Conservation (phyloP, 169 alveolate species). For the Eimeria acervulina region DNA sequence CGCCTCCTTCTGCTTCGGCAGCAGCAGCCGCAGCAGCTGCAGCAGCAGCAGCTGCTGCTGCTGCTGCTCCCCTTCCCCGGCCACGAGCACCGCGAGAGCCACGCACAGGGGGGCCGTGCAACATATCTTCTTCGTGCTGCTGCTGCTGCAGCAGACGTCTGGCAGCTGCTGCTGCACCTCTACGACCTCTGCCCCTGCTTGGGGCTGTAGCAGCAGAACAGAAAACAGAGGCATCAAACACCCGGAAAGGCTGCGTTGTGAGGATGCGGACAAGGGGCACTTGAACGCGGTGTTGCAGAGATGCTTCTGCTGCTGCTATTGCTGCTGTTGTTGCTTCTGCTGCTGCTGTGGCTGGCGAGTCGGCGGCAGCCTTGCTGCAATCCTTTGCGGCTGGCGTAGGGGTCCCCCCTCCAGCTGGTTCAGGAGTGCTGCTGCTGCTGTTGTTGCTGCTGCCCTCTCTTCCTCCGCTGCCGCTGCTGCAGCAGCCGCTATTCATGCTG, state of each 20-base stretch:
- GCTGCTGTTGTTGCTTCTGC: slow-evolving; percentile 16
- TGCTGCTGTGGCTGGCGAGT: slow-evolving; percentile 4
- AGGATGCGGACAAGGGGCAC: slow-evolving; percentile 75
- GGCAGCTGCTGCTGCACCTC: slow-evolving; percentile 78
- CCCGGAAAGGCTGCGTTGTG: slow-evolving; percentile 77
- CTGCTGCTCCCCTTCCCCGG: slow-evolving; percentile 78
- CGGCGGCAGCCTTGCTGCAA: slow-evolving; percentile 15
- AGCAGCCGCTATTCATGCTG: not conserved
- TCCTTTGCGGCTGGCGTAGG: not conserved
- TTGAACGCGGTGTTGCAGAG: slow-evolving; percentile 4
- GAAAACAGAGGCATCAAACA: slow-evolving; percentile 71
- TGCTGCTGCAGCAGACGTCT: slow-evolving; percentile 79
- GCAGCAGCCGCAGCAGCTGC: slow-evolving; percentile 60
- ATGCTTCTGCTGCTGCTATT: slow-evolving; percentile 18
- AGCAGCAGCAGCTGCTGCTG: slow-evolving; percentile 59
- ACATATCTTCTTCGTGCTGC: slow-evolving; percentile 51
- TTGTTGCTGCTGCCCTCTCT: not conserved
- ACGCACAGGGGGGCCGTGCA: slow-evolving; percentile 31
- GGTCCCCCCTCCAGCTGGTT: not conserved
- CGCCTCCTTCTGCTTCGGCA: slow-evolving; percentile 47
- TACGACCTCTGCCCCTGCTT: slow-evolving; percentile 66
- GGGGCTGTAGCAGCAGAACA: slow-evolving; percentile 64
- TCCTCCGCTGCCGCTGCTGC: slow-evolving; percentile 7
- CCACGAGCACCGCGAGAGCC: slow-evolving; percentile 50
- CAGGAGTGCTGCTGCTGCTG: slow-evolving; percentile 8